Evolutionary conservation across 1,139 yeast species (phyloP).

Genomic region (Yamadazyma trypodendri): DNA sequence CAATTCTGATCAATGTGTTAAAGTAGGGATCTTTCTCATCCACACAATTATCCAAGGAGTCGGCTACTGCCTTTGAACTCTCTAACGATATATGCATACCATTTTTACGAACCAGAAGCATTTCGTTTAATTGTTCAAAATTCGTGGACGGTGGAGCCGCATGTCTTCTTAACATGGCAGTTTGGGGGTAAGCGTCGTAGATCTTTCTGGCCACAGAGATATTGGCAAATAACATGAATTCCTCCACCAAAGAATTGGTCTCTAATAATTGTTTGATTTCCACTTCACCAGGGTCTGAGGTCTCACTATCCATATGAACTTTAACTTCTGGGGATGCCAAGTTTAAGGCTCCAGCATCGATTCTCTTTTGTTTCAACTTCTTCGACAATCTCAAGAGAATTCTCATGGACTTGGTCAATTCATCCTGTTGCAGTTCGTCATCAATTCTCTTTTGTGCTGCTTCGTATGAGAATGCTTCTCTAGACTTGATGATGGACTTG

Average conservation of each 20-base stretch:
- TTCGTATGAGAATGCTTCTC: slow-evolving; percentile 95
- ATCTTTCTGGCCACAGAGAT: slow-evolving; percentile 93
- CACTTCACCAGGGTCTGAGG: slow-evolving; percentile 94
- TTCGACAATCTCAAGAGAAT: slow-evolving; percentile 74
- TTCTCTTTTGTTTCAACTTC: slow-evolving; percentile 77
- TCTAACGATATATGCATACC: slow-evolving; percentile 77
- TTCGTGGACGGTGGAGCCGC: slow-evolving; percentile 94
- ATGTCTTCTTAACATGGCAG: slow-evolving; percentile 97
- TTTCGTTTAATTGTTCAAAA: slow-evolving; percentile 85
- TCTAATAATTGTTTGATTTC: slow-evolving; percentile 86
- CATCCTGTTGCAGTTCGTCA: slow-evolving; percentile 74
- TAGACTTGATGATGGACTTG: slow-evolving; percentile 85
- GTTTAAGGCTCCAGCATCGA: slow-evolving; percentile 95
- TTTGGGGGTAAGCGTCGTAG: slow-evolving; percentile 91
- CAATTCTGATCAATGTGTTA: slow-evolving; percentile 89
- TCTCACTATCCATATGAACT: slow-evolving; percentile 95
- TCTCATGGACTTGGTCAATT: slow-evolving; percentile 87
- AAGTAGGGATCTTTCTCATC: slow-evolving; percentile 86
- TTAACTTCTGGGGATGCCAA: slow-evolving; percentile 98
- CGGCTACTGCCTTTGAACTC: slow-evolving; percentile 89
- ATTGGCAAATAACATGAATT: slow-evolving; percentile 96
- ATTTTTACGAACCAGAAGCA: slow-evolving; percentile 76
- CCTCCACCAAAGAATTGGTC: slow-evolving; percentile 95
- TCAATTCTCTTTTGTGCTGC: slow-evolving; percentile 91
- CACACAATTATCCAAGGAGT: slow-evolving; percentile 82